phyloP scores from a whole-genome alignment of 2,329 filamentous ascomycete species.

The Verticillium nubilum region DNA sequence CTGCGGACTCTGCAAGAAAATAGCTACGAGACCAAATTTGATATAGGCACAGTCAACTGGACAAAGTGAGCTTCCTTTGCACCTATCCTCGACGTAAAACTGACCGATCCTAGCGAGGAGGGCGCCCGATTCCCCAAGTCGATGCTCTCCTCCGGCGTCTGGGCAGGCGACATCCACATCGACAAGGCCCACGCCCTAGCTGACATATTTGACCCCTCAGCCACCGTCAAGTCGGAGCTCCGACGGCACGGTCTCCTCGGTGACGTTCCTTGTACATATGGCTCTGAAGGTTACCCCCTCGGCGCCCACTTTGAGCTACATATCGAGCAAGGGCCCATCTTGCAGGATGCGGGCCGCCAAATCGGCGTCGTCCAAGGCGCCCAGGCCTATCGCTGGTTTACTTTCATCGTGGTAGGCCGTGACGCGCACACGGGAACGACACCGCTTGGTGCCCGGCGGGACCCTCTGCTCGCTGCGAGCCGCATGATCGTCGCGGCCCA shows the following conservation, averaged over 20 bases:
- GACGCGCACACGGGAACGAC: constrained; percentile 75
- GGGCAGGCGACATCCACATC: constrained; percentile 63
- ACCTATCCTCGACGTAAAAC: not conserved
- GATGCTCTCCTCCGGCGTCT: constrained; percentile 71
- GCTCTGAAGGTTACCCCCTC: constrained; percentile 38
- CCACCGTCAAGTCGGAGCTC: constrained; percentile 40
- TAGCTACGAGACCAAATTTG: constrained; percentile 61
- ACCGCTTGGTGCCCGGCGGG: constrained; percentile 58
- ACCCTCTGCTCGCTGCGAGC: constrained; percentile 62
- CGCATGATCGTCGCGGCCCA: constrained; percentile 64
- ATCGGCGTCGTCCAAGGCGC: constrained; percentile 68
- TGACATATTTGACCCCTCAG: constrained; percentile 39
- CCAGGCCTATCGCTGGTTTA: constrained; percentile 72
- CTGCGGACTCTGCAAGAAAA: constrained; percentile 63
- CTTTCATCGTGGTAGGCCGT: constrained; percentile 57
- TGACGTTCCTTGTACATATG: constrained; percentile 17
- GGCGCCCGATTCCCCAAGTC: constrained; percentile 73
- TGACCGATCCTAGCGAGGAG: constrained; percentile 54
- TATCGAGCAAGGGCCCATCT: constrained; percentile 76
- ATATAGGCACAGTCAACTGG: constrained; percentile 73
- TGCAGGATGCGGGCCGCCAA: constrained; percentile 58
- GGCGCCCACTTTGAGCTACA: constrained; percentile 78
- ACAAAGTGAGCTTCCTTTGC: constrained; percentile 49
- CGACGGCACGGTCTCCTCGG: constrained; percentile 69
- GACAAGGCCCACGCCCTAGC: constrained; percentile 46